Evolutionary conservation across 306 rosid genomes (phyloP), one percentile per base, ranked within the genome.

Genomic region (Leucaena leucocephala): DNA sequence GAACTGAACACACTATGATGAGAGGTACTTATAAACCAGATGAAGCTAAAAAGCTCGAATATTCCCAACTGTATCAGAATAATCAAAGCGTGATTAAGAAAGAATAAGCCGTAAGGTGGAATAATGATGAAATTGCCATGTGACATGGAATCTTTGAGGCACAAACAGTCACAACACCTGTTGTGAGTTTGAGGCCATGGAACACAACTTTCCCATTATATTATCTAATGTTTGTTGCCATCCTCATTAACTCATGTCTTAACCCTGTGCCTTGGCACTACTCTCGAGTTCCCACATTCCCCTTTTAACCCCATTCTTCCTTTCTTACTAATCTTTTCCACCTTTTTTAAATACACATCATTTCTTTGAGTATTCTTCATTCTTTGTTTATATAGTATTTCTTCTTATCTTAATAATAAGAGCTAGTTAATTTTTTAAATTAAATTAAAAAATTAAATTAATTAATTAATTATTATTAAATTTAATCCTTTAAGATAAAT

Each of bases 71-170:
- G 15, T 7, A 58, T 10, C 13, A 59, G 3, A 8, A 44, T 49
- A 50, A 71, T 27, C 62, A 49, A 13, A 8, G 61, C 19, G 16
- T 5, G 12, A 62, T 5, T 11, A 15, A 27, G 40, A 19, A 33
- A 19, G 36, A 55, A 52, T 17, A 52, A 27, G 27, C 27, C 27
- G 27, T 1, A 1, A 27, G 45, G 73, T 72, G 74, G 55, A 38
- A 79, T 27, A 27, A 27, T 27, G 66, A 79, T 71, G 77, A 61
- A 68, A 36, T 71, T 48, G 21, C 62, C 78, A 62, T 79, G 62
- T 61, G 77, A 19, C n/a, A 35, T 36, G 2, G 77, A 79, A 71
- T 79, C 72, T 44, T 59, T 39, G 6, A 13, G 35, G 78, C 57
- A 8, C 78, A 70, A 44, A 54, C 35, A 54, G 48, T 11, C 50